Percentiles rank a stretch among this genome's conserved stretches.
These are phyloP conservation scores for Zygoascus ofunaensis DNA, from an alignment of 805 yeast genomes.

Conservation along the genomic window DNA sequence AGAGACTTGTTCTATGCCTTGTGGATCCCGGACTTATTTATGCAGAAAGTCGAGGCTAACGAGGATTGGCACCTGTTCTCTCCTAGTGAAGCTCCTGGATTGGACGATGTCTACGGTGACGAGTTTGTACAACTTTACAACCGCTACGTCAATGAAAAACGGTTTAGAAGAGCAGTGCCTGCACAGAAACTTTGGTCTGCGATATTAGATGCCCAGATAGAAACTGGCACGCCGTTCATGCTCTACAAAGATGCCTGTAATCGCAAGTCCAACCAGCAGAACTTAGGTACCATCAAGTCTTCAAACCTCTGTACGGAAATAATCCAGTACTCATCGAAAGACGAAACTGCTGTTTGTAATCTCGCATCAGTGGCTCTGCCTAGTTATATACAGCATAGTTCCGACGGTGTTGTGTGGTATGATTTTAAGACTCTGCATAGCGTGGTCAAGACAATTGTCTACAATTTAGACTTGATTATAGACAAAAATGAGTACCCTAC, in stretches of 20 bases:
- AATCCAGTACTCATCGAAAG: slow-evolving; percentile 83
- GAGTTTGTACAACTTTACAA: slow-evolving; percentile 67
- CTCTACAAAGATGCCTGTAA: slow-evolving; percentile 90
- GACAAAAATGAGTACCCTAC: slow-evolving; percentile 84
- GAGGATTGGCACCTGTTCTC: slow-evolving; percentile 85
- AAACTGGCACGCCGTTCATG: slow-evolving; percentile 94
- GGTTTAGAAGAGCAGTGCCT: slow-evolving; percentile 53
- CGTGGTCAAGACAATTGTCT: slow-evolving; percentile 66
- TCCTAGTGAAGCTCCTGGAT: slow-evolving; percentile 81
- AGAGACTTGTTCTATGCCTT: slow-evolving; percentile 87
- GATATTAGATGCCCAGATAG: slow-evolving; percentile 85
- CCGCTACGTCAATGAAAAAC: slow-evolving; percentile 61
- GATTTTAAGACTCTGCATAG: slow-evolving; percentile 69
- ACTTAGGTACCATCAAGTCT: slow-evolving; percentile 84
- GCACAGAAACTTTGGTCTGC: slow-evolving; percentile 92
- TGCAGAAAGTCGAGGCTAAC: slow-evolving; percentile 76
- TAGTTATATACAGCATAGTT: slow-evolving; percentile 46
- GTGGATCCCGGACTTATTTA: slow-evolving; percentile 92
- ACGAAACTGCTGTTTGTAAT: slow-evolving; percentile 93
- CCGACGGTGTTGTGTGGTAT: slow-evolving; percentile 40
- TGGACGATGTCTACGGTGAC: slow-evolving; percentile 73
- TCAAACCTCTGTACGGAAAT: slow-evolving; percentile 93
- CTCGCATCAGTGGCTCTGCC: slow-evolving; percentile 88
- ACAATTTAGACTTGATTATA: slow-evolving; percentile 72
- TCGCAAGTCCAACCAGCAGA: slow-evolving; percentile 78